Percentiles rank a stretch among this genome's conserved stretches.
These are phyloP conservation scores for Apophysomyces ossiformis DNA, from an alignment of 371 early-diverging fungal genomes.

Conservation along the genomic window DNA sequence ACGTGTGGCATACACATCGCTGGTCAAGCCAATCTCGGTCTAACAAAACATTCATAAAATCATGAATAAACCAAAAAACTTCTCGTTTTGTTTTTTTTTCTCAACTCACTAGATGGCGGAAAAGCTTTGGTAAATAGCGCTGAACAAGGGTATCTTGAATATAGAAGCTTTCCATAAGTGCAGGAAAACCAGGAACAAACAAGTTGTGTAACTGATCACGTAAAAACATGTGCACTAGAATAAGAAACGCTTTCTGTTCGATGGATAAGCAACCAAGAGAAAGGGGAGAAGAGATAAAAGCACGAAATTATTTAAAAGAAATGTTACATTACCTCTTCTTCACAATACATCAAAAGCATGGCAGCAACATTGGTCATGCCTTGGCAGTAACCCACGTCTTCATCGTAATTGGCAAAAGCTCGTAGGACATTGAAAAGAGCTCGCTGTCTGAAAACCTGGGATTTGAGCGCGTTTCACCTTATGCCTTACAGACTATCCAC, in stretches of 20 bases:
- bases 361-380: constrained; percentile 93
- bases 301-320: not conserved
- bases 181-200: constrained; percentile 67
- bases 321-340: constrained; percentile 73
- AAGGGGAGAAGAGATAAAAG: not conserved
- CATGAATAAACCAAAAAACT: not conserved
- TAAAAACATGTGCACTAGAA: constrained; percentile 59
- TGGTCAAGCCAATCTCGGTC: constrained; percentile 53
- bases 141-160: constrained; percentile 62
- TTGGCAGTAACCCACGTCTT: constrained; percentile 94
- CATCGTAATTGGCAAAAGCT: constrained; percentile 86
- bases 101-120: constrained; percentile 52
- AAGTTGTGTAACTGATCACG: constrained; percentile 59
- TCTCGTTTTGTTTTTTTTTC: not conserved
- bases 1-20: constrained; percentile 61
- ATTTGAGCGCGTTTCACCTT: not conserved
- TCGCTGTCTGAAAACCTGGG: constrained; percentile 49
- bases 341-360: constrained; percentile 87
- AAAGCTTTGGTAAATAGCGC: constrained; percentile 55
- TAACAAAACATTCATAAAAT: constrained; percentile 15
- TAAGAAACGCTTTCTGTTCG: constrained; percentile 55
- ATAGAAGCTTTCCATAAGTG: constrained; percentile 64
- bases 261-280: not conserved
- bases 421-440: constrained; percentile 84
- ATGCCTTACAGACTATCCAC: not conserved